These are phyloP conservation scores for Penicillium sp. DNA, from an alignment of 2,329 filamentous ascomycete species.

Conservation along the genomic window DNA sequence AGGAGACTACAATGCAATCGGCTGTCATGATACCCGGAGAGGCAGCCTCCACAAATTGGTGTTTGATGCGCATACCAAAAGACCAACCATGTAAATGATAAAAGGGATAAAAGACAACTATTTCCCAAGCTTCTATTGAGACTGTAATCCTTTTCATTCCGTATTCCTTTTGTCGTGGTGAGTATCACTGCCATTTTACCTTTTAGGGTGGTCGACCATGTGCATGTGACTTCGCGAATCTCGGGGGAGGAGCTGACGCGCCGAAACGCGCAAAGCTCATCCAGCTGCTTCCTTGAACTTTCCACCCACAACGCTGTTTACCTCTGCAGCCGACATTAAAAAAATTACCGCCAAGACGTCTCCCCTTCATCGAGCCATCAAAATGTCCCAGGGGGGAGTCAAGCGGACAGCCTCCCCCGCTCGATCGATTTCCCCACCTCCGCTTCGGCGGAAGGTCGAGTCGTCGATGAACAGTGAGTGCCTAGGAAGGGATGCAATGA, in stretches of 20 bases:
- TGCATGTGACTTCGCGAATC: constrained; percentile 43
- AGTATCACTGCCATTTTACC: not conserved
- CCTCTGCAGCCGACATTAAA: not conserved
- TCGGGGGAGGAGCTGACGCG: not conserved
- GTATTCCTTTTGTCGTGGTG: not conserved
- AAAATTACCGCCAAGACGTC: constrained; percentile 8
- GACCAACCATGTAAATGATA: not conserved
- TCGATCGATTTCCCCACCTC: constrained; percentile 54
- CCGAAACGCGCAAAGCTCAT: not conserved
- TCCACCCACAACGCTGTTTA: not conserved
- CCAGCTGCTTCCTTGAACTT: not conserved
- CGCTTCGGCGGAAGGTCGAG: constrained; percentile 52
- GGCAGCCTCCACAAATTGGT: constrained; percentile 14
- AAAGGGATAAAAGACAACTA: not conserved
- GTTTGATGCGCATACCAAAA: not conserved
- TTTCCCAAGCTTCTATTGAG: not conserved
- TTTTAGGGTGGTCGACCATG: constrained; percentile 25
- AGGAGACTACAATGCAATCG: constrained; percentile 13
- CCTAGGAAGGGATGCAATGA: not conserved
- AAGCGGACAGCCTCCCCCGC: constrained; percentile 38
- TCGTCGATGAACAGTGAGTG: constrained; percentile 52
- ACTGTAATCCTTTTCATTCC: not conserved
- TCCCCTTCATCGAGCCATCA: constrained; percentile 14
- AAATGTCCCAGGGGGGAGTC: constrained; percentile 27
- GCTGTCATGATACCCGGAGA: constrained; percentile 22